These are phyloP conservation scores for Rubia yunnanensis DNA, from an alignment of 257 asterid genomes.

Conservation along the genomic window DNA sequence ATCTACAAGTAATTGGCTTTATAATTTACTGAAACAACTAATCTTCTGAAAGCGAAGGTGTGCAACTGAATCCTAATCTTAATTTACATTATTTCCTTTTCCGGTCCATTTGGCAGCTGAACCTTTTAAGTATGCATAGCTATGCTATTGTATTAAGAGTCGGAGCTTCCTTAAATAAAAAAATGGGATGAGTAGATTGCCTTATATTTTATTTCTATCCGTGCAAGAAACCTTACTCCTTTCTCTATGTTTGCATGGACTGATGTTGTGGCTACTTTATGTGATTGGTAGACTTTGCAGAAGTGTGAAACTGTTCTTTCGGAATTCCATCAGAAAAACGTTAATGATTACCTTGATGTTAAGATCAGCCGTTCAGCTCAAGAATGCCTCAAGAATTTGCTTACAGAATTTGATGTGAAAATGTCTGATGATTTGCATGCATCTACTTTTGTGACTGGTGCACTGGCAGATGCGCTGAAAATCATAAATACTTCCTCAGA, in stretches of 20 bases:
- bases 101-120: background rate
- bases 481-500: slow-evolving; percentile 40
- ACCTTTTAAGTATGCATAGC: background rate
- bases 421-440: slow-evolving; percentile 84
- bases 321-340: background rate
- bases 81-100: background rate
- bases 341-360: slow-evolving; percentile 1
- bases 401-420: slow-evolving; percentile 44
- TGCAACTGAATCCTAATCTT: background rate
- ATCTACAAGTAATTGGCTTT: too few species aligned
- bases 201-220: background rate
- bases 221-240: background rate
- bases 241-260: background rate
- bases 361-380: slow-evolving; percentile 36
- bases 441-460: slow-evolving; percentile 46
- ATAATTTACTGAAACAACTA: background rate
- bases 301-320: background rate
- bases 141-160: background rate
- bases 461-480: slow-evolving; percentile 62
- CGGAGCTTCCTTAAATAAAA: background rate
- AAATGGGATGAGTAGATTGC: background rate
- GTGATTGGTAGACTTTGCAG: slow-evolving; percentile 1
- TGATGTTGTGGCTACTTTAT: background rate
- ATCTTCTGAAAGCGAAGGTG: background rate
- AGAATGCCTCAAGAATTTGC: slow-evolving; percentile 53